Conservation (phyloP, 352 stramenopile species). For the Globisporangium nagaii region DNA sequence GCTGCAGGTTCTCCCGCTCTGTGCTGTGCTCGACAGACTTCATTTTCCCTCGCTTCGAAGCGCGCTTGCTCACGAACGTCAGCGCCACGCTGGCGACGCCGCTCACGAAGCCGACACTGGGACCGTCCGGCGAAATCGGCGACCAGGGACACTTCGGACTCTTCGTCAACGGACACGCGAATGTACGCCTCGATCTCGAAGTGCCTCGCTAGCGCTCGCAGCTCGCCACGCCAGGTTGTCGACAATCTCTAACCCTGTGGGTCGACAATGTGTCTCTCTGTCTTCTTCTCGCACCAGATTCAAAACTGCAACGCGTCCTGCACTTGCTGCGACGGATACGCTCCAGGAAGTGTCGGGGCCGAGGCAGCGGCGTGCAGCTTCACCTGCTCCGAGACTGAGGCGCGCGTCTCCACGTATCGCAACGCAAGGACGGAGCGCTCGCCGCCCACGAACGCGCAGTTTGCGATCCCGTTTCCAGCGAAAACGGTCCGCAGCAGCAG, state of each 20-base stretch:
- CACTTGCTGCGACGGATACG: conserved; percentile 82
- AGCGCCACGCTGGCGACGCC: conserved; percentile 26
- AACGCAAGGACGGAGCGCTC: conserved; percentile 32
- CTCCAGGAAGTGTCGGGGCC: neutral
- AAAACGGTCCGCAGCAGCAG: conserved; percentile 31
- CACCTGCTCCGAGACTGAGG: conserved; percentile 43
- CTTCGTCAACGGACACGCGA: conserved; percentile 80
- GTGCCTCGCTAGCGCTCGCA: no score
- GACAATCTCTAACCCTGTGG: no score
- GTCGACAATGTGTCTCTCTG: neutral
- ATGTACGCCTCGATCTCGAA: conserved; percentile 52
- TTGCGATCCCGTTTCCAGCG: conserved; percentile 30
- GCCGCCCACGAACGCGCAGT: conserved; percentile 34
- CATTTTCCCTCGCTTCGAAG: conserved; percentile 69
- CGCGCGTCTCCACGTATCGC: conserved; percentile 22
- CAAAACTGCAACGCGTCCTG: conserved; percentile 88
- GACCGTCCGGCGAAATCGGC: conserved; percentile 75
- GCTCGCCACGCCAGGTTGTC: no score
- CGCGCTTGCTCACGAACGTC: conserved; percentile 67
- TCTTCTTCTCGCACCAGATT: conserved; percentile 28
- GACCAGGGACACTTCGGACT: conserved; percentile 90
- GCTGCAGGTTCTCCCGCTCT: neutral
- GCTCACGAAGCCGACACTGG: conserved; percentile 48
- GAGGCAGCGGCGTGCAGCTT: conserved; percentile 24
- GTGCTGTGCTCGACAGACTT: conserved; percentile 47